Conservation (phyloP, 495 filamentous ascomycete genomes). For the Aspergillus indologenus region DNA sequence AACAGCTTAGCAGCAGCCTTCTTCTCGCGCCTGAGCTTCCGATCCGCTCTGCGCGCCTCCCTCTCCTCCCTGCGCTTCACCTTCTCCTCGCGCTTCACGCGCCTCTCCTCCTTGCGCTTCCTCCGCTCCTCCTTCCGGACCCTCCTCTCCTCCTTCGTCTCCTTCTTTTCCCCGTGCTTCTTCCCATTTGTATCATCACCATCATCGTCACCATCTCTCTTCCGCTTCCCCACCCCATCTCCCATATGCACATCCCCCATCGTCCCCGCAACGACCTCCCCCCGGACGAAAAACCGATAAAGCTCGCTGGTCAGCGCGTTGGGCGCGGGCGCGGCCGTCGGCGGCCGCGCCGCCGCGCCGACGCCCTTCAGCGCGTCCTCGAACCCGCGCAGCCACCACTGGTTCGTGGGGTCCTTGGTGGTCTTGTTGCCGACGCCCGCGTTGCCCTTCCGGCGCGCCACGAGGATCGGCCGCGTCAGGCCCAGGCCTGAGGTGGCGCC, state of each 20-base stretch:
- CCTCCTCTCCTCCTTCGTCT: slow-evolving; percentile 15
- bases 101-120: slow-evolving; percentile 10
- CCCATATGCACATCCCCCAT: slow-evolving; percentile 25
- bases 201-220: slow-evolving; percentile 22
- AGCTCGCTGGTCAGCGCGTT: slow-evolving; percentile 57
- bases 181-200: no score
- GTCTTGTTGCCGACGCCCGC: slow-evolving; percentile 67
- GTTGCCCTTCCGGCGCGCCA: slow-evolving; percentile 65
- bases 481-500: slow-evolving; percentile 60
- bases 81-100: slow-evolving; percentile 16
- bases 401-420: slow-evolving; percentile 59
- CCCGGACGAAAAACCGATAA: slow-evolving; percentile 78
- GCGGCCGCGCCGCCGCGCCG: slow-evolving; percentile 37
- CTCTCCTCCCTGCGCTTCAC: slow-evolving; percentile 36
- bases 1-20: slow-evolving; percentile 31
- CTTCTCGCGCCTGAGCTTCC: slow-evolving; percentile 30
- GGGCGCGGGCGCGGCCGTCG: slow-evolving; percentile 5
- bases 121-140: slow-evolving; percentile 6
- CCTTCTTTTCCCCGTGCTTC: slow-evolving; percentile 27
- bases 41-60: slow-evolving; percentile 18
- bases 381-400: slow-evolving; percentile 82
- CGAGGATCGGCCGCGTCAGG: slow-evolving; percentile 63
- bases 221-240: slow-evolving; percentile 16
- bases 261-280: slow-evolving; percentile 69
- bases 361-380: slow-evolving; percentile 73